Conservation (phyloP, 2,329 filamentous ascomycete genomes). For the Calonectria hongkongensis region DNA sequence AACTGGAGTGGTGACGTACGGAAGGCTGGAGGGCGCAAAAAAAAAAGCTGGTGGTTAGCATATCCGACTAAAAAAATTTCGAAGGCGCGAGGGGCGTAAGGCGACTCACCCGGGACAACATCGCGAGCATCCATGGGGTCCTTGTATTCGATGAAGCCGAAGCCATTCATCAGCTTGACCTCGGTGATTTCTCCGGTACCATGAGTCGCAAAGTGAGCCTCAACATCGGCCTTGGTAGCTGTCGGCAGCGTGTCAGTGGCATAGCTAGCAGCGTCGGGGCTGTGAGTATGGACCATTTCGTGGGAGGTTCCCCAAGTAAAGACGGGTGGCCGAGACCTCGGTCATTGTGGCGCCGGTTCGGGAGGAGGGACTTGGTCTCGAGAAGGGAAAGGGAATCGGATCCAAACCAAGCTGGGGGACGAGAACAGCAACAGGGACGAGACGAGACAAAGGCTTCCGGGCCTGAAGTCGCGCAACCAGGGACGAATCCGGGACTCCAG, state of each 20-base stretch:
- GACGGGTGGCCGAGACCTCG: constrained; percentile 94
- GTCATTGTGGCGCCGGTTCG: constrained; percentile 74
- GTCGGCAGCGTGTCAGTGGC: constrained; percentile 69
- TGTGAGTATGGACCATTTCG: constrained; percentile 83
- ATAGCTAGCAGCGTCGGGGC: constrained; percentile 55
- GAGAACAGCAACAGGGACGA: constrained; percentile 34
- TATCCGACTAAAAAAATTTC: neutral
- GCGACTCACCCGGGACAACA: constrained; percentile 91
- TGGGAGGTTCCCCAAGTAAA: constrained; percentile 98
- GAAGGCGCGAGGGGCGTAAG: neutral
- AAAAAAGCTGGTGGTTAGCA: constrained; percentile 49
- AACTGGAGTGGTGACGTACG: constrained; percentile 68
- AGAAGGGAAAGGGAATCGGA: constrained; percentile 42
- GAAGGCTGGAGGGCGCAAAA: constrained; percentile 69
- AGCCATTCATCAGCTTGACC: constrained; percentile 99
- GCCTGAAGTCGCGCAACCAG: constrained; percentile 32
- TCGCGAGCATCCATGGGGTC: constrained; percentile 98
- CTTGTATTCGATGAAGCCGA: constrained; percentile 99
- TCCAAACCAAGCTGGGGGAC: constrained; percentile 40
- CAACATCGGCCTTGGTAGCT: constrained; percentile 98
- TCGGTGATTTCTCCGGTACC: constrained; percentile 98
- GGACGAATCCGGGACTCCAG: constrained; percentile 49
- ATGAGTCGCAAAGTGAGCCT: constrained; percentile 95
- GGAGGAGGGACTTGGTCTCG: constrained; percentile 38
- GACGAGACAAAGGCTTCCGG: constrained; percentile 33